A percentile compares a stretch with the other conserved stretches of the same genome.
Evolutionary conservation across 345 rosid species (phyloP).

Genomic region (Lagerstroemia speciosa): DNA sequence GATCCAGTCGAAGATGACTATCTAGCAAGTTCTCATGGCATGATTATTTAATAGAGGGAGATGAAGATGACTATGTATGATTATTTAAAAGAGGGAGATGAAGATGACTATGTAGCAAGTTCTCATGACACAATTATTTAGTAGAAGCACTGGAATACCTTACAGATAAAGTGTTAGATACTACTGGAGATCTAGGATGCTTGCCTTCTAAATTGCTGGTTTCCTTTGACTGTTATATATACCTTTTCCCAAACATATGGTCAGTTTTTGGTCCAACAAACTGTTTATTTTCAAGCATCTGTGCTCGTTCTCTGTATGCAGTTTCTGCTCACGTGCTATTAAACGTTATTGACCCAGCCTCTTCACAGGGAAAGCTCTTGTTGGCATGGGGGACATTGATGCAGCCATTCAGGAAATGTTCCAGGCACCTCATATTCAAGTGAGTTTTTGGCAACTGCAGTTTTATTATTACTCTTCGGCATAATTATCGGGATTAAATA

Average conservation of each 20-base stretch:
- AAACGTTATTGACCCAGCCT: slow-evolving; percentile 8
- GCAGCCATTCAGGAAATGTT: slow-evolving; percentile 95
- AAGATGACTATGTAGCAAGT: not conserved
- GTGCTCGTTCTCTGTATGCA: no score
- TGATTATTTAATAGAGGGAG: no score
- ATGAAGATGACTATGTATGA: no score
- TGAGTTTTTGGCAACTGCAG: slow-evolving; percentile 23
- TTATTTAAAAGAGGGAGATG: no score
- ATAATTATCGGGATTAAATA: not conserved
- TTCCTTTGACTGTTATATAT: not conserved
- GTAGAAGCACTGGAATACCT: not conserved
- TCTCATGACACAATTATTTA: not conserved
- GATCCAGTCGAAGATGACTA: no score
- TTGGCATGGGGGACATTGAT: slow-evolving; percentile 74
- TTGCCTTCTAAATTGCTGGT: not conserved
- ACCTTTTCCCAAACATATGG: not conserved
- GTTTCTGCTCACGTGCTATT: not conserved
- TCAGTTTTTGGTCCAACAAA: not conserved
- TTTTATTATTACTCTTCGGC: not conserved
- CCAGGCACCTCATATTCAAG: slow-evolving; percentile 97
- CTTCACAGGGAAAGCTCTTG: slow-evolving; percentile 47
- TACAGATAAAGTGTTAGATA: no score
- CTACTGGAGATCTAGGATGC: not conserved
- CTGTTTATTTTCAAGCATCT: not conserved
- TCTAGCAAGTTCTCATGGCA: no score